phyloP scores from a whole-genome alignment of 306 rosid genomes.

The Adenanthera pavonina region DNA sequence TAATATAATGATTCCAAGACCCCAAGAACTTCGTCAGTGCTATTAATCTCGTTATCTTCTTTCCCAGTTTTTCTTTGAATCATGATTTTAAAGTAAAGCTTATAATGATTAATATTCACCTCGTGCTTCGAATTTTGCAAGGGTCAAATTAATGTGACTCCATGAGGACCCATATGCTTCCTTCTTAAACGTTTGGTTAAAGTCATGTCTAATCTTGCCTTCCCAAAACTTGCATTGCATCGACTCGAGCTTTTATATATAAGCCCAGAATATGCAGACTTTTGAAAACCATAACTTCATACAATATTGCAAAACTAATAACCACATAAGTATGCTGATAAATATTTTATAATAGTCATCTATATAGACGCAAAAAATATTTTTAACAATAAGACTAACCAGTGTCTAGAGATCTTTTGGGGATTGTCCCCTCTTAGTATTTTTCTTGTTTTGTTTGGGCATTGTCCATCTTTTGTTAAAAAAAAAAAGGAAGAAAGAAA shows the following conservation, averaged over 20 bases:
- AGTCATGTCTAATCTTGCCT: conserved; percentile 41
- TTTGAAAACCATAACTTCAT: neutral
- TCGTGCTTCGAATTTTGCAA: conserved; percentile 37
- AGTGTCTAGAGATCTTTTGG: too few relatives aligned
- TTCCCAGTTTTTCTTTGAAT: conserved; percentile 25
- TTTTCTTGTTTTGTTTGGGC: too few relatives aligned
- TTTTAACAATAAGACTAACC: too few relatives aligned
- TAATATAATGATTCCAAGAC: conserved; percentile 40
- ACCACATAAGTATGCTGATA: neutral
- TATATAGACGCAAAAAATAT: neutral
- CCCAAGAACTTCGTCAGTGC: conserved; percentile 21
- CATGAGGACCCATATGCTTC: conserved; percentile 54
- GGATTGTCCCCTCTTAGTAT: too few relatives aligned
- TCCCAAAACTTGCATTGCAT: conserved; percentile 39
- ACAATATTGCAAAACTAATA: neutral
- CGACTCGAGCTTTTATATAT: neutral
- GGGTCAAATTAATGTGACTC: conserved; percentile 51
- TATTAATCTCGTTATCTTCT: conserved; percentile 7
- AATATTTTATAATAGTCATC: neutral
- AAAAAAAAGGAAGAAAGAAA: too few relatives aligned
- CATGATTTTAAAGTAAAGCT: conserved; percentile 43
- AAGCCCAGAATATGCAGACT: neutral
- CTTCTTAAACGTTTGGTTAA: conserved; percentile 43
- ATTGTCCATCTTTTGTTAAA: too few relatives aligned
- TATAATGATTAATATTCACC: conserved; percentile 44